Evolutionary conservation across 768 basidiomycete species (phyloP).

Genomic region (Tulasnella sp.): DNA sequence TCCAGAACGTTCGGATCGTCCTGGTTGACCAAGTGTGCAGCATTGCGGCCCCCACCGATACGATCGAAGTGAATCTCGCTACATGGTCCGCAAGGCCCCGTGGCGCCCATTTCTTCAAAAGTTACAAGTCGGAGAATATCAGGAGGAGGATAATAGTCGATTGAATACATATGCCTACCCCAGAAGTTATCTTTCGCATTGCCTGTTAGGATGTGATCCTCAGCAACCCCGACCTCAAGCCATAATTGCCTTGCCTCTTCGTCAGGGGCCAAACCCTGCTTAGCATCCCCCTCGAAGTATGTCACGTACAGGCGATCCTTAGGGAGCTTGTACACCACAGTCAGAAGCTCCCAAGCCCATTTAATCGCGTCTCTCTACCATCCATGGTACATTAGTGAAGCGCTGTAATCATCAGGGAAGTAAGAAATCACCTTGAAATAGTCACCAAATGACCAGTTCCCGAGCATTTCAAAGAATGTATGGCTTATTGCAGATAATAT

Average conservation of each 20-base stretch:
- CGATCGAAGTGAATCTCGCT: slow-evolving; percentile 94
- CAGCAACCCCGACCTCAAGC: slow-evolving; percentile 78
- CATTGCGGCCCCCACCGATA: slow-evolving; percentile 86
- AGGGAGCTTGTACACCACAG: slow-evolving; percentile 76
- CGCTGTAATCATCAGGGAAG: background rate
- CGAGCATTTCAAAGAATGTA: slow-evolving; percentile 98
- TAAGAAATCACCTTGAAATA: slow-evolving; percentile 79
- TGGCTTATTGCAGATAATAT: slow-evolving; percentile 31
- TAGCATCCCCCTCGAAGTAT: slow-evolving; percentile 92
- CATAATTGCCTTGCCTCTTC: slow-evolving; percentile 79
- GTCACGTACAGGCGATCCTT: slow-evolving; percentile 91
- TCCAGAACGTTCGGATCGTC: slow-evolving; percentile 96
- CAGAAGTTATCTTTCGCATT: slow-evolving; percentile 98
- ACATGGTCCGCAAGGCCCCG: slow-evolving; percentile 96
- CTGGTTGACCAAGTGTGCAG: slow-evolving; percentile 82
- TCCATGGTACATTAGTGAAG: background rate
- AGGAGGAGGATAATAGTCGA: background rate
- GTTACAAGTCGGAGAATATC: background rate
- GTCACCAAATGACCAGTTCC: slow-evolving; percentile 99
- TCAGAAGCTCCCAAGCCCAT: slow-evolving; percentile 93
- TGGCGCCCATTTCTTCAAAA: slow-evolving; percentile 86
- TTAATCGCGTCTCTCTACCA: slow-evolving; percentile 79
- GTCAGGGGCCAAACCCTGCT: slow-evolving; percentile 77
- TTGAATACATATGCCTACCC: slow-evolving; percentile 45
- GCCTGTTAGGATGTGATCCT: slow-evolving; percentile 86